Evolutionary conservation across 2,329 filamentous ascomycete genomes (phyloP).

Genomic region (Penicillium frequentans): DNA sequence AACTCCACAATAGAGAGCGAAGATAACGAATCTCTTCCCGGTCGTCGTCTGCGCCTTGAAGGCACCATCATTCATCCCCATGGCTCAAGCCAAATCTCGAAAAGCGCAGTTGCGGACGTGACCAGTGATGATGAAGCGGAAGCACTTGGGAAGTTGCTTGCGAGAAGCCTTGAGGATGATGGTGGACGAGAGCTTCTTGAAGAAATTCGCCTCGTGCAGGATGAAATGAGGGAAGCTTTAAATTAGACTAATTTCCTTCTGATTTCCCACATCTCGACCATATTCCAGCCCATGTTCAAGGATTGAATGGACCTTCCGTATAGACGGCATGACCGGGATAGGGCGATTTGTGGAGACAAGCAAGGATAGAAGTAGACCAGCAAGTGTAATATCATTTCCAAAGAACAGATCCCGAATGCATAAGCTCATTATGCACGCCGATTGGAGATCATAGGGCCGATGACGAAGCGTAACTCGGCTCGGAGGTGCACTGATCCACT

Average conservation of each 20-base stretch:
- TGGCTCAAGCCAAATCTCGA: constrained; percentile 6
- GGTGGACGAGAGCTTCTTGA: constrained; percentile 4
- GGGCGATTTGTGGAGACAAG: no score
- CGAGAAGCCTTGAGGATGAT: constrained; percentile 1
- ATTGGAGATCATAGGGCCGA: no score
- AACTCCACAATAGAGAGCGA: neutral
- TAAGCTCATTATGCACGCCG: no score
- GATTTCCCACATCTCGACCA: neutral
- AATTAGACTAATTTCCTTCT: neutral
- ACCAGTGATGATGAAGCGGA: constrained; percentile 4
- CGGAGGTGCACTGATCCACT: no score
- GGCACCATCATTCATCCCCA: constrained; percentile 9
- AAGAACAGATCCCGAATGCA: no score
- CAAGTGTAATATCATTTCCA: no score
- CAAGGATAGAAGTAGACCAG: no score
- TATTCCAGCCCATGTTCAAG: neutral
- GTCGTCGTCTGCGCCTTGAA: neutral
- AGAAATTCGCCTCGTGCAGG: constrained; percentile 5
- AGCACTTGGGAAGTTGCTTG: constrained; percentile 1
- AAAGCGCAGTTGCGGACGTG: neutral
- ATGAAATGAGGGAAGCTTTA: neutral
- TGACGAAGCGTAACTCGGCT: no score
- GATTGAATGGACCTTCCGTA: no score
- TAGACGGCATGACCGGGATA: neutral
- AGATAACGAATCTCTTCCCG: neutral